phyloP scores from a whole-genome alignment of 2,329 filamentous ascomycete genomes.

The Gnomoniopsis sp. region DNA sequence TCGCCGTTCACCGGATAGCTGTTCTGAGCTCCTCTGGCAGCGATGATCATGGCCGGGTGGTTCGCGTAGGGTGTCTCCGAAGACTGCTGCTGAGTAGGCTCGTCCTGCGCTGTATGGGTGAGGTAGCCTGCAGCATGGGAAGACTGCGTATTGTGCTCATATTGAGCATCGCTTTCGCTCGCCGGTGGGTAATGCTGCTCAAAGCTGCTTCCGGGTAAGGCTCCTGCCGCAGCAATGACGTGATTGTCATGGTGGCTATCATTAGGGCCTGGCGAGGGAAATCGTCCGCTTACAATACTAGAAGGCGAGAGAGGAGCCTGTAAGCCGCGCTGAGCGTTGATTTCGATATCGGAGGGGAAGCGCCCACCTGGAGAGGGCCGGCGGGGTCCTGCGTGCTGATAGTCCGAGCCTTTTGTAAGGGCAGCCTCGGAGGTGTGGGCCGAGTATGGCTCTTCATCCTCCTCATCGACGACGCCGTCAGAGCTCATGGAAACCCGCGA shows the following conservation, averaged over 20 bases:
- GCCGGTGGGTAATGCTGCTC: conserved; percentile 30
- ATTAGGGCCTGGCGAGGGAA: conserved; percentile 35
- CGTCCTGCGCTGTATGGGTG: conserved; percentile 35
- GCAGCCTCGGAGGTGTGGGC: conserved; percentile 55
- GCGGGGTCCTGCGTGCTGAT: conserved; percentile 50
- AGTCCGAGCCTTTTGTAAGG: conserved; percentile 33
- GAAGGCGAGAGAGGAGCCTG: conserved; percentile 75
- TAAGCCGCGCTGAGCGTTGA: conserved; percentile 75
- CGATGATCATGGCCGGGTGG: conserved; percentile 3
- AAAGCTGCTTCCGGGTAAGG: conserved; percentile 45
- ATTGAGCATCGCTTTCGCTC: conserved; percentile 12
- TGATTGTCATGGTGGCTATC: conserved; percentile 44
- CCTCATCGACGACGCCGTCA: conserved; percentile 75
- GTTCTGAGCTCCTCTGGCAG: not conserved
- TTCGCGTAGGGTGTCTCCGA: conserved; percentile 6
- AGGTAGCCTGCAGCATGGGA: conserved; percentile 35
- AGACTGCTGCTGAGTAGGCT: not conserved
- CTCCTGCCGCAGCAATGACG: conserved; percentile 55
- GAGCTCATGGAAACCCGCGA: conserved; percentile 64
- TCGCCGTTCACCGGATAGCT: not conserved
- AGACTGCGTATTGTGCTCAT: not conserved
- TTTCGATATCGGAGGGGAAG: conserved; percentile 91
- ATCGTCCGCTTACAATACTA: conserved; percentile 65
- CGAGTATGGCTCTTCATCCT: conserved; percentile 63
- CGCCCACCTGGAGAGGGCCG: conserved; percentile 90